phyloP scores from a whole-genome alignment of 495 filamentous ascomycete species.

The Clohesyomyces aquaticus region DNA sequence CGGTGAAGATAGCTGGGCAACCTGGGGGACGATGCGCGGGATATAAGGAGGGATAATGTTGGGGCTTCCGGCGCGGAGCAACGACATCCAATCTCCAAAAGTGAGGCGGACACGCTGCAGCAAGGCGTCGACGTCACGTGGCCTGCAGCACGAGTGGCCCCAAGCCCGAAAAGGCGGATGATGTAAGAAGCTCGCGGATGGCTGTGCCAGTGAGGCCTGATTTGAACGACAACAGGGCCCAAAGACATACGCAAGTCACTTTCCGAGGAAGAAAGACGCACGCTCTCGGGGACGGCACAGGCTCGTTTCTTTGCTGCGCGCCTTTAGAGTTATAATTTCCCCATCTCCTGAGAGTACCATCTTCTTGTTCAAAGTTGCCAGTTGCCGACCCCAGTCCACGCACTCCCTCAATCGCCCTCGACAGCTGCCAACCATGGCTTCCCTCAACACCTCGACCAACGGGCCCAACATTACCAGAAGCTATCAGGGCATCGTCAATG shows the following conservation, averaged over 20 bases:
- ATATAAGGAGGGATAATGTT: neutral
- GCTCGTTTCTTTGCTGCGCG: neutral
- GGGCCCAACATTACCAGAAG: conserved; percentile 89
- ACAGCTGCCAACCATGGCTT: conserved; percentile 67
- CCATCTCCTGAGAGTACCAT: neutral
- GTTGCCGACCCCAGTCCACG: conserved; percentile 2
- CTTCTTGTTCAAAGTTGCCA: neutral
- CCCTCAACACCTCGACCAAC: conserved; percentile 88
- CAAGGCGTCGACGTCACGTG: too few species aligned
- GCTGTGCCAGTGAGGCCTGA: too few species aligned
- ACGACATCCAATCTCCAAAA: conserved; percentile 17
- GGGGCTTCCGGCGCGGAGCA: conserved; percentile 4
- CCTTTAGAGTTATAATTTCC: neutral
- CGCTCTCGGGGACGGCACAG: neutral
- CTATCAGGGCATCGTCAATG: conserved; percentile 86
- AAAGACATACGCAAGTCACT: neutral
- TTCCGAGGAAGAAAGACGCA: neutral
- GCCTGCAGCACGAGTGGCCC: too few species aligned
- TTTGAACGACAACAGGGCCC: neutral
- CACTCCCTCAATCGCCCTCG: conserved; percentile 4
- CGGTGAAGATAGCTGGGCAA: neutral
- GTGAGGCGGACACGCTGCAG: conserved; percentile 19
- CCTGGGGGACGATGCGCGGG: neutral
- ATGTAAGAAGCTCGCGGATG: neutral
- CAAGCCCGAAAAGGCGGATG: neutral